These are phyloP conservation scores for Huntiella bhutanensis DNA, from an alignment of 2,329 filamentous ascomycete species.

Conservation along the genomic window DNA sequence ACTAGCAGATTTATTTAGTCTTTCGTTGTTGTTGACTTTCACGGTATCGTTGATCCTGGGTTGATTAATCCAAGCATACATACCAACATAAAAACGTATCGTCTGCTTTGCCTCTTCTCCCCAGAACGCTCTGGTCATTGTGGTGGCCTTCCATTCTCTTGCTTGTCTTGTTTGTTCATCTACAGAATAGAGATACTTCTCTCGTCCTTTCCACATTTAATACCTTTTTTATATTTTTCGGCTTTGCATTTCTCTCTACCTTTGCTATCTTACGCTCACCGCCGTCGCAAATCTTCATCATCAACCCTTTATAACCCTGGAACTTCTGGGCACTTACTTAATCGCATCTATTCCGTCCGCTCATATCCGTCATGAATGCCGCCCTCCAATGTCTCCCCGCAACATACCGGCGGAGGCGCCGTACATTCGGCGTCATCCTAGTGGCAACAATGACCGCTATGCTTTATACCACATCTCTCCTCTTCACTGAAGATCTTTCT, in stretches of 20 bases:
- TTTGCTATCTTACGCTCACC: no score
- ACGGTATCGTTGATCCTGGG: not conserved
- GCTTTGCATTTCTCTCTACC: no score
- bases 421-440: slow-evolving; percentile 6
- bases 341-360: not conserved
- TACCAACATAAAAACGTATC: not conserved
- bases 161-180: not conserved
- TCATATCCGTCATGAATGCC: slow-evolving; percentile 3
- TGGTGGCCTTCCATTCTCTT: not conserved
- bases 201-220: not conserved
- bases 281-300: not conserved
- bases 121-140: not conserved
- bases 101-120: not conserved
- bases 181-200: not conserved
- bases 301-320: not conserved
- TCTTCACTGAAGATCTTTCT: slow-evolving; percentile 7
- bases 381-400: slow-evolving; percentile 1
- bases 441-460: slow-evolving; percentile 7
- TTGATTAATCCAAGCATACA: not conserved
- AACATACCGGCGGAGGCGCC: slow-evolving; percentile 8
- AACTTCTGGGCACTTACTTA: not conserved
- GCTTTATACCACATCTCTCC: slow-evolving; percentile 11
- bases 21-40: not conserved
- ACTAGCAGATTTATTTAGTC: not conserved
- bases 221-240: no score